Base-by-base conservation (phyloP, 2,329 filamentous ascomycete genomes). In the Xenosphaeropsis pyriputrescens region DNA sequence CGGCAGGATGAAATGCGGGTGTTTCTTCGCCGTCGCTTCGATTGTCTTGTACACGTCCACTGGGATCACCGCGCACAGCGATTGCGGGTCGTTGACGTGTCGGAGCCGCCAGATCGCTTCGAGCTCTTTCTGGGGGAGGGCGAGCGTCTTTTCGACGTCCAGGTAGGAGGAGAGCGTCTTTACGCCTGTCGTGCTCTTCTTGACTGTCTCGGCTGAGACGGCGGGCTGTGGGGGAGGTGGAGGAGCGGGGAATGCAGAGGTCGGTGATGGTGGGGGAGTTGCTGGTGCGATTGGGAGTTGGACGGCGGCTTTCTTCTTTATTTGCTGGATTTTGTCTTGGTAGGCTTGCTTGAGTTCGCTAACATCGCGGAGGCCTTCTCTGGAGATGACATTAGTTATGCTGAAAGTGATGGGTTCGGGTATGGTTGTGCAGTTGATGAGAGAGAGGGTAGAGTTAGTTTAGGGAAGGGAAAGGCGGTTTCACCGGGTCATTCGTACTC, bases 1-100 rank as follows among this genome's bases (percentile, higher is more conserved):
- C 0, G 91, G 91, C 1, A 98, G 72, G 39, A 98, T 79, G 62
- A 98, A 98, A 49, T 86, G 79, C 12, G 91, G 91, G 56, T 89
- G 74, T 37, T 65, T 65, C 45, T 75, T 75, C 12, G 88, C 91
- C 2, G 76, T 75, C 0, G 62, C 56, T 44, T 79, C 74, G 54
- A 98, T 85, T 37, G 72, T 67, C 26, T 64, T 56, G 63, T 88
- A 96, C n/a, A 79, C 83, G 2, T 70, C 57, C 2, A 79, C 58
- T 0, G 85, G 80, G 40, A 98, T 77, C 34, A 75, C 70, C 18
- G 91, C 93, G 61, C 85, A 93, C n/a, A 98, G 72, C 11, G 79
- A 82, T 44, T 75, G 70, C 0, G 77, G 64, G 46, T 81, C 76
- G 13, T 68, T 59, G 31, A 85, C 79, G 63, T 95, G 85, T 37